Conservation (phyloP, 495 filamentous ascomycete genomes). For the Penicillium egyptiacum region DNA sequence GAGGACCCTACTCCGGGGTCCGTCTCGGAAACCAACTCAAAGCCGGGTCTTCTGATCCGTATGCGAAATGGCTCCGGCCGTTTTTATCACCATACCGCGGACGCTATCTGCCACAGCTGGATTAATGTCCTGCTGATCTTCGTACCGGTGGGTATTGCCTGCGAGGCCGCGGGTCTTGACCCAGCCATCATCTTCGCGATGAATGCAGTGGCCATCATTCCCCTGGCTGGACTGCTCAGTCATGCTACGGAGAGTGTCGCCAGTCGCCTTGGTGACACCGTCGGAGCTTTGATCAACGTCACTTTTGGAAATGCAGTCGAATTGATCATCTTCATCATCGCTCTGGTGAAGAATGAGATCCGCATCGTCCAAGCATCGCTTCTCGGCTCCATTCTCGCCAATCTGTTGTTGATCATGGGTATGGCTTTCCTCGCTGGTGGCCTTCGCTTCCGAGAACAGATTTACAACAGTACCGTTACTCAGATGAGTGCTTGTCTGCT, state of each 20-base stretch:
- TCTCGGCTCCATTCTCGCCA: constrained; percentile 84
- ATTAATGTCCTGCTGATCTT: constrained; percentile 78
- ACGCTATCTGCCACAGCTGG: constrained; percentile 58
- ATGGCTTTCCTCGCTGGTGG: constrained; percentile 89
- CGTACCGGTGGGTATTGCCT: constrained; percentile 74
- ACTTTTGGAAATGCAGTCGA: constrained; percentile 90
- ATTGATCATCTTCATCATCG: constrained; percentile 72
- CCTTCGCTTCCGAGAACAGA: constrained; percentile 84
- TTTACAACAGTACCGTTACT: constrained; percentile 92
- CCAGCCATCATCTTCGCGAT: constrained; percentile 66
- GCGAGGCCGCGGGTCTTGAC: constrained; percentile 51
- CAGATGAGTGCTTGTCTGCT: constrained; percentile 94
- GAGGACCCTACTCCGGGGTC: constrained; percentile 26
- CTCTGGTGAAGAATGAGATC: constrained; percentile 65
- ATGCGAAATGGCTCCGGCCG: constrained; percentile 38
- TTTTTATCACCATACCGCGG: constrained; percentile 41
- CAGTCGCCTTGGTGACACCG: constrained; percentile 71
- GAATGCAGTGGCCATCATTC: constrained; percentile 82
- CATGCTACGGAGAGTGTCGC: constrained; percentile 84
- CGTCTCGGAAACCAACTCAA: constrained; percentile 22
- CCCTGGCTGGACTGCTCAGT: constrained; percentile 74
- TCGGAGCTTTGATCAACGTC: constrained; percentile 81
- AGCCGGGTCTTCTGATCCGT: constrained; percentile 32
- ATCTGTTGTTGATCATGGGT: constrained; percentile 82
- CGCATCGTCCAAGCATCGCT: constrained; percentile 86